Conservation (phyloP, 352 stramenopile species). For the Phytophthora quininea region DNA sequence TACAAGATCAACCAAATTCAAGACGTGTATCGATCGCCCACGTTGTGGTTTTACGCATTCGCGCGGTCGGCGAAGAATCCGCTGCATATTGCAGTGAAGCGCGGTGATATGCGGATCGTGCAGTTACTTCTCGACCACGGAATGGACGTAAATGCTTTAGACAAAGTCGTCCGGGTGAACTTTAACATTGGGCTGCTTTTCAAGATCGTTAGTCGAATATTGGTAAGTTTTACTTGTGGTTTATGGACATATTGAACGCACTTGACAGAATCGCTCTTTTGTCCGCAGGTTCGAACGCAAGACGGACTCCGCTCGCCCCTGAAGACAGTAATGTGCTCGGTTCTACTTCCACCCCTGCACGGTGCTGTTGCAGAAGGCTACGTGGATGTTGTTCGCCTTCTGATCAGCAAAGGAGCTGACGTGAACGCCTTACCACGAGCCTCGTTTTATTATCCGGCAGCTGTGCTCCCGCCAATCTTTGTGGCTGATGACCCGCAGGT, state of each 20-base stretch:
- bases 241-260: background rate
- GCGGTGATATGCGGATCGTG: conserved; percentile 64
- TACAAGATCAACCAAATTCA: conserved; percentile 45
- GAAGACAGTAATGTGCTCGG: conserved; percentile 59
- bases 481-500: conserved; percentile 77
- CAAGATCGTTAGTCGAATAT: conserved; percentile 65
- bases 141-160: conserved; percentile 70
- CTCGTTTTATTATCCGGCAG: conserved; percentile 71
- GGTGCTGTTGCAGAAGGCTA: conserved; percentile 67
- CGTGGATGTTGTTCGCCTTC: conserved; percentile 60
- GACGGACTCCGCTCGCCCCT: conserved; percentile 57
- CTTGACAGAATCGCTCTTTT: background rate
- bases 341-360: conserved; percentile 75
- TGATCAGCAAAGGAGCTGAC: conserved; percentile 65
- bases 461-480: conserved; percentile 73
- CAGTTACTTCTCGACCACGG: conserved; percentile 56
- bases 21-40: conserved; percentile 52
- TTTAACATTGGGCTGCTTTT: conserved; percentile 81
- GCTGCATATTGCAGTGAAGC: conserved; percentile 70
- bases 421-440: conserved; percentile 63
- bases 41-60: conserved; percentile 71
- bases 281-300: conserved; percentile 57
- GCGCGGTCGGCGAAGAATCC: conserved; percentile 77
- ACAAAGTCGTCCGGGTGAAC: conserved; percentile 82
- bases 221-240: conserved; percentile 35